These are phyloP conservation scores for Skeletonema menzelii DNA, from an alignment of 108 stramenopile species.

Conservation along the genomic window DNA sequence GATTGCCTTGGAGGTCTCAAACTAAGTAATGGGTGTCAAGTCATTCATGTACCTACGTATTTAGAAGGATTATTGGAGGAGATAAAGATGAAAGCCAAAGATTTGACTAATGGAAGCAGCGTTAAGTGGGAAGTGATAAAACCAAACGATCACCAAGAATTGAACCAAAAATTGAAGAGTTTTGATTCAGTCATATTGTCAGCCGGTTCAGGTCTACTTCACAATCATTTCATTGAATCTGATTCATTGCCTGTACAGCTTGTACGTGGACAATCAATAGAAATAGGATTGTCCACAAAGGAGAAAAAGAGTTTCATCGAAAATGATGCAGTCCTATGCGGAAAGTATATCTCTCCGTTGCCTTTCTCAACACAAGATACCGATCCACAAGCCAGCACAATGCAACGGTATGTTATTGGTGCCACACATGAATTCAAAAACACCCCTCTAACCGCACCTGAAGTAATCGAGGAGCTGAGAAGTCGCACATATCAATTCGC, in stretches of 20 bases:
- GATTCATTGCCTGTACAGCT: slow-evolving; percentile 60
- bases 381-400: neutral
- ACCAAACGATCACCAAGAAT: slow-evolving; percentile 3
- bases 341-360: slow-evolving; percentile 83
- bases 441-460: slow-evolving; percentile 31
- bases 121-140: slow-evolving; percentile 18
- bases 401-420: slow-evolving; percentile 58
- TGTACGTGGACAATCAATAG: slow-evolving; percentile 86
- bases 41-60: slow-evolving; percentile 78
- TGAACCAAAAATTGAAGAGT: slow-evolving; percentile 16
- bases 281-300: slow-evolving; percentile 37
- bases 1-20: slow-evolving; percentile 59
- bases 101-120: slow-evolving; percentile 9
- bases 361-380: neutral
- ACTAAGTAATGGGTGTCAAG: slow-evolving; percentile 66
- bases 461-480: slow-evolving; percentile 58
- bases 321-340: slow-evolving; percentile 64
- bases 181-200: slow-evolving; percentile 64
- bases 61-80: slow-evolving; percentile 65
- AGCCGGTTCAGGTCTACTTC: slow-evolving; percentile 73
- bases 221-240: slow-evolving; percentile 20
- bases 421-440: slow-evolving; percentile 84
- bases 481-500: slow-evolving; percentile 56
- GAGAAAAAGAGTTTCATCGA: neutral
- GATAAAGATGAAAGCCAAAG: slow-evolving; percentile 30